A percentile compares a stretch with the other conserved stretches of the same genome.
Conservation (phyloP, 1,284 basidiomycete species). For the Tylopilus orsonianus region DNA sequence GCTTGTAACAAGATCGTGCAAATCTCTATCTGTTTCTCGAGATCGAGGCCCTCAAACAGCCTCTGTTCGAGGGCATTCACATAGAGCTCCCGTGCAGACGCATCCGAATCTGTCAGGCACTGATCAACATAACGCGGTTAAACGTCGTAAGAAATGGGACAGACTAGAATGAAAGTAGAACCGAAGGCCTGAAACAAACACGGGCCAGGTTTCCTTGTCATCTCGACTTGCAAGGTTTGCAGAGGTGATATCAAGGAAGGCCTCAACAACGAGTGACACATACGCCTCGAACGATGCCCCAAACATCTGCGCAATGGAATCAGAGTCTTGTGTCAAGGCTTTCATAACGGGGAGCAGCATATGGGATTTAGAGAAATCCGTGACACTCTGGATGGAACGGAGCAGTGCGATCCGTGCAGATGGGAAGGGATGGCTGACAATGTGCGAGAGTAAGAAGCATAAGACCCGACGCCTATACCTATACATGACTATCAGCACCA, state of each 20-base stretch:
- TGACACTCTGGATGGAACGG: constrained; percentile 56
- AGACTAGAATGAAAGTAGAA: constrained; percentile 48
- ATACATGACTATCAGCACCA: constrained; percentile 11
- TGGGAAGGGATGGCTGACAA: constrained; percentile 57
- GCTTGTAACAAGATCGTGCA: constrained; percentile 55
- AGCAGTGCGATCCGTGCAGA: constrained; percentile 60
- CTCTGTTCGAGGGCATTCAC: constrained; percentile 47
- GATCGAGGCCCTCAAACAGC: constrained; percentile 50
- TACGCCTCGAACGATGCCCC: constrained; percentile 42
- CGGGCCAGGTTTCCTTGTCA: constrained; percentile 46
- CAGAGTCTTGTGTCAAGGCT: constrained; percentile 37
- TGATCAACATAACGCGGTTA: constrained; percentile 3
- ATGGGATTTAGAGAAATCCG: constrained; percentile 63
- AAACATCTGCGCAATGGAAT: constrained; percentile 17
- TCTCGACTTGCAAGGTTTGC: constrained; percentile 41
- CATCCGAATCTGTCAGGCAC: constrained; percentile 27
- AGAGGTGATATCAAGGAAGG: constrained; percentile 52
- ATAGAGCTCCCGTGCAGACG: constrained; percentile 40
- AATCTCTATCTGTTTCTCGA: constrained; percentile 54
- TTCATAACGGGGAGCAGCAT: constrained; percentile 65
- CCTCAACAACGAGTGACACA: constrained; percentile 48
- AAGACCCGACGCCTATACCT: constrained; percentile 78
- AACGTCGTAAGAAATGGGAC: constrained; percentile 14
- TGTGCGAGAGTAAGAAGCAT: constrained; percentile 84
- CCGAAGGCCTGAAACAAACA: constrained; percentile 46